Base-by-base conservation (phyloP, 2,329 filamentous ascomycete species). In the Ophiostoma ips region DNA sequence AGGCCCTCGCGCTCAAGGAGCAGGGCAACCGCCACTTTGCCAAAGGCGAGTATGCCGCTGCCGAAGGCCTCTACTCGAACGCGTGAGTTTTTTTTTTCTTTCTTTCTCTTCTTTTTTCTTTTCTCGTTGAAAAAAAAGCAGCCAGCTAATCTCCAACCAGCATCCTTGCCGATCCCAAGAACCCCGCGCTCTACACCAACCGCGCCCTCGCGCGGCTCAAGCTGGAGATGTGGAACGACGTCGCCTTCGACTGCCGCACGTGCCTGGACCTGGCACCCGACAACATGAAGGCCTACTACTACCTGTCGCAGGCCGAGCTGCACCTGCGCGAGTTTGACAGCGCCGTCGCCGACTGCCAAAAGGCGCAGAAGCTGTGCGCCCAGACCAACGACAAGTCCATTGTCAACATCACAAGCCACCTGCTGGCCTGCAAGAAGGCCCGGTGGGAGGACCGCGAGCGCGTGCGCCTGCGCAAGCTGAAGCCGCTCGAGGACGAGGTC, bases 171-270 rank as follows among this genome's bases (percentile, higher is more conserved):
- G 86, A 94, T 65, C 75, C 84, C 4, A 75, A 71, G 50, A 92
- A 94, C 62, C 78, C 84, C 1, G 72, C 83, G 30, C 75, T 95
- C 47, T 95, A 88, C 67, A 90, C 87, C 36, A 96, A 95, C 67
- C 85, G 89, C 49, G 86, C 88, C 48, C 84, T 95, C 67, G 81
- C 84, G 3, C 79, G 88, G 37, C 71, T 92, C 52, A 85, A 84
- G 66, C 75, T 94, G 19, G 68, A 74, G 53, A 71, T 79, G 58
- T 94, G 83, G 77, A 75, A 85, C 30, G 79, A 73, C 10, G 87
- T 83, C 46, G 81, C 92, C 55, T 70, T 78, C 53, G 89, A 95
- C 65, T 90, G 88, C 61, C 66, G 82, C 49, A 71, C 78, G 48
- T 87, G 84, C 55, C 81, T 95, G 46, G 73, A 79, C 52, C 72